Conservation (phyloP, 495 filamentous ascomycete species). For the Umbilicaria muhlenbergii region DNA sequence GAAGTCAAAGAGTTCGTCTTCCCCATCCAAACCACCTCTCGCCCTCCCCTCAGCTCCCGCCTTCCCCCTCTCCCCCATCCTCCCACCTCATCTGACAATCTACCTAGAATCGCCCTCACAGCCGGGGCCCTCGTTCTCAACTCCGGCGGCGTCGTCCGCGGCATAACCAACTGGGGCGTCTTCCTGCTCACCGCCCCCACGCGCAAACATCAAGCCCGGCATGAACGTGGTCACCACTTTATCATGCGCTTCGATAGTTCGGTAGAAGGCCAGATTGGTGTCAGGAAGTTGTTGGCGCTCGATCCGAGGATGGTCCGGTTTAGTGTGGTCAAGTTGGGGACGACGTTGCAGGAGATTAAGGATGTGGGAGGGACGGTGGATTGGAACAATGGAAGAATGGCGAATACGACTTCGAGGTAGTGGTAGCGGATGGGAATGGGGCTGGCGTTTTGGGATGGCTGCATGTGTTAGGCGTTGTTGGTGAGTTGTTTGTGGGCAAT, state of each 20-base stretch:
- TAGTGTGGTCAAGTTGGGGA: constrained; percentile 71
- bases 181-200: constrained; percentile 66
- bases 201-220: constrained; percentile 59
- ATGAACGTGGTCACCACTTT: constrained; percentile 86
- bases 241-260: constrained; percentile 87
- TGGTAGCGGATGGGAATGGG: too few relatives aligned
- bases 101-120: constrained; percentile 65
- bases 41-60: constrained; percentile 3
- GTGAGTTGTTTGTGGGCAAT: too few relatives aligned
- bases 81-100: constrained; percentile 9
- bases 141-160: constrained; percentile 79
- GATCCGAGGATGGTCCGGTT: constrained; percentile 86
- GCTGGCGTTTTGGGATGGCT: too few relatives aligned
- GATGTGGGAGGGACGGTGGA: constrained; percentile 42
- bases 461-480: too few relatives aligned
- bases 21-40: background rate
- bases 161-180: constrained; percentile 84
- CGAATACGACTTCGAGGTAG: background rate
- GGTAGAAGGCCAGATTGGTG: constrained; percentile 48
- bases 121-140: constrained; percentile 71
- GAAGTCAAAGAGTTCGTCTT: constrained; percentile 84
- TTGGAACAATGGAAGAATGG: constrained; percentile 29
- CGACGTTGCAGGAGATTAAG: constrained; percentile 54
- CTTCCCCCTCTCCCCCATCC: background rate
- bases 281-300: constrained; percentile 60